phyloP scores from a whole-genome alignment of 1,284 basidiomycete genomes.

The Ceratobasidium sp. region DNA sequence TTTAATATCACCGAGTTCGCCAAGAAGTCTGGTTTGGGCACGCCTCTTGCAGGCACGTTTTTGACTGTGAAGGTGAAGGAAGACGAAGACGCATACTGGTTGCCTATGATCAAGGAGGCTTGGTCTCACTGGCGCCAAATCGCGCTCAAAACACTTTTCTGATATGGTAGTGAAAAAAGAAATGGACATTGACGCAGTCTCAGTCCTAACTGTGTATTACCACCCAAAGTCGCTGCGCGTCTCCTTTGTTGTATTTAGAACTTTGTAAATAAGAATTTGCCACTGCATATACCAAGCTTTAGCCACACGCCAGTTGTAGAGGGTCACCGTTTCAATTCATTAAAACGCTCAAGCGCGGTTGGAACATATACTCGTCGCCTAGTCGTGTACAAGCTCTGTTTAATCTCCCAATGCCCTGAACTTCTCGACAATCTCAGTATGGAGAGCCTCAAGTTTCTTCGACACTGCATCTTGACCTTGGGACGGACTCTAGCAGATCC shows the following conservation, averaged over 20 bases:
- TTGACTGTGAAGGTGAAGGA: slow-evolving; percentile 38
- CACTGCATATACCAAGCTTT: background rate
- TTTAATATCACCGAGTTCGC: slow-evolving; percentile 41
- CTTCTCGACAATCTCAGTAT: slow-evolving; percentile 88
- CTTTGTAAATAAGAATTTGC: background rate
- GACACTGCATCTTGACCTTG: slow-evolving; percentile 86
- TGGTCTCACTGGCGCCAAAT: slow-evolving; percentile 33
- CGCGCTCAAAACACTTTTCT: slow-evolving; percentile 22
- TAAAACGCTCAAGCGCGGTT: background rate
- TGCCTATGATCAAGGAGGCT: slow-evolving; percentile 9
- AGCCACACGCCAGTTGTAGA: background rate
- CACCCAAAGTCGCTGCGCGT: background rate
- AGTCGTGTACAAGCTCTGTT: slow-evolving; percentile 23
- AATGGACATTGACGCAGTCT: background rate
- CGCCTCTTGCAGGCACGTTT: slow-evolving; percentile 42
- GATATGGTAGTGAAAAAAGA: background rate
- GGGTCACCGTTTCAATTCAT: slow-evolving; percentile 25
- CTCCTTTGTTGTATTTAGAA: background rate
- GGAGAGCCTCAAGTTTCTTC: slow-evolving; percentile 81
- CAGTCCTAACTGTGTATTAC: background rate
- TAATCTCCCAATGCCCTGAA: slow-evolving; percentile 88
- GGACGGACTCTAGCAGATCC: slow-evolving; percentile 74
- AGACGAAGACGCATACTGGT: slow-evolving; percentile 20
- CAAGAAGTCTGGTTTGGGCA: slow-evolving; percentile 31
- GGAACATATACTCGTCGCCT: slow-evolving; percentile 14